phyloP scores from a whole-genome alignment of 192 early-diverging fungal genomes.

The Coemansia nantahalensis region DNA sequence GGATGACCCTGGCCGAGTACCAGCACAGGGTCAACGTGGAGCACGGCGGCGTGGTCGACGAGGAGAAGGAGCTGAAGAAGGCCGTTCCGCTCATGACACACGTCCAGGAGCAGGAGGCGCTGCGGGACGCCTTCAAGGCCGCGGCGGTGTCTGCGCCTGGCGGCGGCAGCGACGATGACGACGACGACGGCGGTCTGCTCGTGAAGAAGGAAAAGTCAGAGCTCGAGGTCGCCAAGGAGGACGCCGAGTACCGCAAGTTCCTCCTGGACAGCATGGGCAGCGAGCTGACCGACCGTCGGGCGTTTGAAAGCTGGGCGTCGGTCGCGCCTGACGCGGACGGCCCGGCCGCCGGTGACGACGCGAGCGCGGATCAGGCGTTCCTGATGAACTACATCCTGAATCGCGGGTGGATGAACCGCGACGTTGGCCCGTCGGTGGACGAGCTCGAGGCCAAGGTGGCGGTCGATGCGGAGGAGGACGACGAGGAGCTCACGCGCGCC shows the following conservation, averaged over 20 bases:
- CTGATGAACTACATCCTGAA: constrained; percentile 92
- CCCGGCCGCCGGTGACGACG: constrained; percentile 10
- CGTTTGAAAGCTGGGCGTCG: constrained; percentile 38
- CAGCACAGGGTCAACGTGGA: constrained; percentile 64
- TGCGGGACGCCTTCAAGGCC: constrained; percentile 70
- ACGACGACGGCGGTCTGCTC: constrained; percentile 68
- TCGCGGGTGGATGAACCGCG: constrained; percentile 70
- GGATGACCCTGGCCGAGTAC: constrained; percentile 80
- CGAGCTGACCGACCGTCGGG: constrained; percentile 11
- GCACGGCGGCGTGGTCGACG: constrained; percentile 53
- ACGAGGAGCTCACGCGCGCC: constrained; percentile 72
- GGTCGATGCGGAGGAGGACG: constrained; percentile 72
- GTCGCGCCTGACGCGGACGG: neutral
- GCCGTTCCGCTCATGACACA: constrained; percentile 54
- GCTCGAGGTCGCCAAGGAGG: constrained; percentile 78
- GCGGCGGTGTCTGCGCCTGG: constrained; percentile 34
- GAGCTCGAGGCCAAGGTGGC: constrained; percentile 65
- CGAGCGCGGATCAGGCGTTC: constrained; percentile 59
- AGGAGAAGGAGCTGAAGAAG: constrained; percentile 23
- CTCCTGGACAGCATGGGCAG: constrained; percentile 73
- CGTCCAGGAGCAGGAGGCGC: constrained; percentile 78
- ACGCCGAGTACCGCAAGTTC: constrained; percentile 87
- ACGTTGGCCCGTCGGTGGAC: constrained; percentile 53
- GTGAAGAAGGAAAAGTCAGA: constrained; percentile 68
- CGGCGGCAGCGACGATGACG: constrained; percentile 56